Base-by-base conservation (phyloP, 2,329 filamentous ascomycete species). In the Alternaria tenuissima region DNA sequence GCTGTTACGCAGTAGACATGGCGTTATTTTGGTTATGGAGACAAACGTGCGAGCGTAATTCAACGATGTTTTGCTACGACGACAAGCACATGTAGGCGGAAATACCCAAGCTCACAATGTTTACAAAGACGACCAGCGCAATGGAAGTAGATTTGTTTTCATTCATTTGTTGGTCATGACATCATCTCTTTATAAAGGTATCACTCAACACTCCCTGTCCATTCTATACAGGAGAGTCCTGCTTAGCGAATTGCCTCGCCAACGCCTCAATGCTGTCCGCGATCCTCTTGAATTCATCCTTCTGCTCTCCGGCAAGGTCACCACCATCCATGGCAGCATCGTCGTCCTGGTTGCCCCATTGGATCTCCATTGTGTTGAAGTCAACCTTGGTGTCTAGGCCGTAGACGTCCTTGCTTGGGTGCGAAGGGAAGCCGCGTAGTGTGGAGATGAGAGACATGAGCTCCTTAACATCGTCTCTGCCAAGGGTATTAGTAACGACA, bases 211-310 rank as follows among this genome's bases (percentile, higher is more conserved):
- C 7, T 16, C 11, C 3, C 20, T 38, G 7, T 3, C 20, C 3
- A 20, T 46, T 46, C 64, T 67, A 78, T 16, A 79, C 62, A 18
- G 78, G 71, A 56, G 73, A 70, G 55, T 81, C 78, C 57, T 78
- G 69, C 76, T 79, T 81, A 1, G 79, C 79, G 55, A 81, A 81
- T 22, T 71, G 74, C 67, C 79, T 74, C 22, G 67, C 78, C 38
- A 80, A 65, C 47, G 79, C 78, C 65, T 80, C 78, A 41, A 81
- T 79, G 62, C 77, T 80, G 32, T 81, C 76, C n/a, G 67, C 76
- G 18, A 81, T 72, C 32, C 79, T 68, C 76, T 79, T 80, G 64
- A 81, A 81, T 30, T 78, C 78, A 53, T 81, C 75, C 72, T 80
- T 81, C 63, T 77, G 75, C 75, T 81, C 79, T 7, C 64, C 72